phyloP scores from a whole-genome alignment of 257 asterid species.

The Nicotiana undulata region DNA sequence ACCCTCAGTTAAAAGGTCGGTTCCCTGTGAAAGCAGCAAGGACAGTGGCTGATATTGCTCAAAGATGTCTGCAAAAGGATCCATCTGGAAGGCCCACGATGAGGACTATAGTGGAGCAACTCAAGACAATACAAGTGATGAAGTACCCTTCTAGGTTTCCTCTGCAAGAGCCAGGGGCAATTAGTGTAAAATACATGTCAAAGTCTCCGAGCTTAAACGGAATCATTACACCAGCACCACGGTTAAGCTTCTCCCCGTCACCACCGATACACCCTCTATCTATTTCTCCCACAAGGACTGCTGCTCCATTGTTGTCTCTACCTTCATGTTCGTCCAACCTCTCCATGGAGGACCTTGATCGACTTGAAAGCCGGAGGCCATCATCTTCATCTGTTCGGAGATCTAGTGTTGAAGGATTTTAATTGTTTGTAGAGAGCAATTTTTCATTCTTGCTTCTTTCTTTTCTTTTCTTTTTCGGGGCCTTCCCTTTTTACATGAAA shows the following conservation, averaged over 20 bases:
- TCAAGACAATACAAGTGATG: slow-evolving; percentile 67
- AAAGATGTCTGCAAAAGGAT: slow-evolving; percentile 72
- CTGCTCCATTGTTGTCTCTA: slow-evolving; percentile 36
- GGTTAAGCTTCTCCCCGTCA: slow-evolving; percentile 39
- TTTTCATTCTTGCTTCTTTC: slow-evolving; percentile 1
- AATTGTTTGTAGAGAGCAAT: slow-evolving; percentile 44
- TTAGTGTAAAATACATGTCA: slow-evolving; percentile 55
- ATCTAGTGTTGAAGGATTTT: slow-evolving; percentile 63
- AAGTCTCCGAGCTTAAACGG: slow-evolving; percentile 84
- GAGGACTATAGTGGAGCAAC: slow-evolving; percentile 76
- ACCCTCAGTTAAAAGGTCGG: slow-evolving; percentile 79
- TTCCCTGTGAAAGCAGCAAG: slow-evolving; percentile 82
- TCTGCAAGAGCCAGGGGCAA: slow-evolving; percentile 72
- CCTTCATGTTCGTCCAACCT: slow-evolving; percentile 51
- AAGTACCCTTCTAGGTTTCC: slow-evolving; percentile 79
- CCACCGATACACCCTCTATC: slow-evolving; percentile 40
- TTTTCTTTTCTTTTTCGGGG: not conserved
- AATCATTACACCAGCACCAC: slow-evolving; percentile 45
- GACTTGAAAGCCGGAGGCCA: slow-evolving; percentile 52
- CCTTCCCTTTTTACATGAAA: slow-evolving; percentile 23
- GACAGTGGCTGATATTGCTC: slow-evolving; percentile 79
- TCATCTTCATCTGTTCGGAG: slow-evolving; percentile 48
- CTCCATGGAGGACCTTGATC: slow-evolving; percentile 45
- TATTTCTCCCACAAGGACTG: slow-evolving; percentile 32
- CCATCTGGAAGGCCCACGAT: slow-evolving; percentile 90